Evolutionary conservation across 768 basidiomycete species (phyloP), one percentile per base, ranked within the genome.

Genomic region (Saitozyma sp.): DNA sequence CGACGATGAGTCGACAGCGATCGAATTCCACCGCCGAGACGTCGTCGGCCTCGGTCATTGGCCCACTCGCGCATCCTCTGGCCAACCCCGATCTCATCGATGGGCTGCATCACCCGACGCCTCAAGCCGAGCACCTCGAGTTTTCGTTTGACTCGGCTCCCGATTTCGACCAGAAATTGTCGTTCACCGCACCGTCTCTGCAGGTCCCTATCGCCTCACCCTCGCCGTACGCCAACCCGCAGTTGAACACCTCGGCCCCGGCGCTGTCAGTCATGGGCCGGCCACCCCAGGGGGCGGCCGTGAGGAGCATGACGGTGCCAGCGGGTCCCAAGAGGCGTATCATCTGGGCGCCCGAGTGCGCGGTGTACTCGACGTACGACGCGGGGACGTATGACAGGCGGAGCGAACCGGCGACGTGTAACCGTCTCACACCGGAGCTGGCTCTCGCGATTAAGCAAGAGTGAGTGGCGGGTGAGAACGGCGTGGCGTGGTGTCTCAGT

Each of bases 301-400:
- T 64, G 16, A 85, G 92, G 45, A 85, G 89, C 9, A 86, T 88
- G 56, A 88, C 91, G 41, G 83, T 85, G 2, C 84, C 83, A 6
- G 63, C 60, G 53, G 7, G 17, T 37, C 19, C 49, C 9, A 77
- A 82, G 65, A 92, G 92, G 78, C 84, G 86, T 62, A 82, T 97
- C 56, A 86, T 89, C 57, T 99, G 97, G 80, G 94, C 94, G 39
- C 89, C 85, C 53, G 95, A 92, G 75, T 81, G 98, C 75, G 91
- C 90, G 38, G 91, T 99, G 49, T 98, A 98, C 74, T 91, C 93
- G 79, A 99, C 95, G n/a, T 98, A 96, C 83, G 87, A 91, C 50
- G 80, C 91, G 19, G 83, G 85, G 40, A 89, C 92, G 64, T 99
- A 99, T 81, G 95, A 99, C 81, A 84, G 96, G 57, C 84, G 93